Base-by-base conservation (phyloP, 768 basidiomycete genomes). In the Lactifluus rugatus region DNA sequence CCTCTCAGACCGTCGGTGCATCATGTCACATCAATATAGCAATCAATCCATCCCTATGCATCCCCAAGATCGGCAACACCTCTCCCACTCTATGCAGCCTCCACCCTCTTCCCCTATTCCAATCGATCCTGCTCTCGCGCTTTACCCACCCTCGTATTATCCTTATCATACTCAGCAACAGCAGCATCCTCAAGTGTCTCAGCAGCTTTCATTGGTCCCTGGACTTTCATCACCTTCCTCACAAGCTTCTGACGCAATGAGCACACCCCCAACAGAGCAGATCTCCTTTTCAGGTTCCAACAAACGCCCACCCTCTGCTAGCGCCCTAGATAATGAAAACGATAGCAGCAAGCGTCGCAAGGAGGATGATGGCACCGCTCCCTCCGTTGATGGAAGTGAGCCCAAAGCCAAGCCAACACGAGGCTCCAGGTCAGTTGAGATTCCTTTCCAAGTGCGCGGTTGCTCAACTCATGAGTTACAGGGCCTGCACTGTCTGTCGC, bases 401-500 rank as follows among this genome's bases (percentile, higher is more conserved):
- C 67, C 73, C 1, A 91, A 91, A 69, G 76, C 83, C n/a, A 93
- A 93, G 73, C 79, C 89, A 0, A 91, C 90, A 2, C 75, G 90
- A 17, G 90, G 90, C n/a, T 88, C 89, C 50, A 78, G 89, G 89
- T 90, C 61, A 46, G 39, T 52, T 48, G 42, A 53, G 48, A 37
- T 41, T 31, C 16, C 3, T 31, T 34, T 51, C 28, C 55, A 45
- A n/a, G n/a, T n/a, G 46, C 25, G 56, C 7, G n/a, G n/a, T 36
- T 49, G 55, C 52, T 25, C 69, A 50, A 69, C 58, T 26, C 47
- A 47, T 47, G n/a, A 51, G 45, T 46, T 52, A 13, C 66, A 93
- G 93, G 47, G 93, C 93, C 0, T 96, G 93, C 62, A 92, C 89
- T 0, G 89, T 93, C 11, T 95, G 93, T 69, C 81, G 93, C 21